phyloP scores from a whole-genome alignment of 805 yeast genomes.

The Yarrowia yakushimensis region DNA sequence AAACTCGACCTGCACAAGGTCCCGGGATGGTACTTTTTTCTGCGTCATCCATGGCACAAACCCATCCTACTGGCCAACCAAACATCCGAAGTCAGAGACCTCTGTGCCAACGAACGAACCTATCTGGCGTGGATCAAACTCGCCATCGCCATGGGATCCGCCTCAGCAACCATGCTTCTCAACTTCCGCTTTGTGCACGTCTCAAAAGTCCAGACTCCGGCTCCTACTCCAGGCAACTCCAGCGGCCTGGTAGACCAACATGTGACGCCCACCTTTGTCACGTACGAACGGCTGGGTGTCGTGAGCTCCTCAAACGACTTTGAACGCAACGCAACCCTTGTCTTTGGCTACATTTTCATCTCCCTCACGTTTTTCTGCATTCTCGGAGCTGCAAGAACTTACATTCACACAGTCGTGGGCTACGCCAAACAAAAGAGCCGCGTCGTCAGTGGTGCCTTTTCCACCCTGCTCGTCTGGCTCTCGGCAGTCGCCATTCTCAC shows the following conservation, averaged over 20 bases:
- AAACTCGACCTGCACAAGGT: neutral
- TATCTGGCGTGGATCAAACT: constrained; percentile 17
- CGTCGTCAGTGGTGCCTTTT: neutral
- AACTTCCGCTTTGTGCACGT: constrained; percentile 15
- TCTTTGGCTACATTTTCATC: constrained; percentile 13
- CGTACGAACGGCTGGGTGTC: neutral
- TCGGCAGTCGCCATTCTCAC: neutral
- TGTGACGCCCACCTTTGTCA: neutral
- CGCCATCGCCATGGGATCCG: neutral
- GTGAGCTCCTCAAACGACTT: neutral
- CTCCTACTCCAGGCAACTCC: neutral
- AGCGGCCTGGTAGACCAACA: neutral
- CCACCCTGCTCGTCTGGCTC: neutral
- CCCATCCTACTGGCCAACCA: constrained; percentile 23
- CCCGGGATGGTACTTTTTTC: neutral
- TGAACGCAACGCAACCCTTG: constrained; percentile 12
- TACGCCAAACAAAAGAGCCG: constrained; percentile 14
- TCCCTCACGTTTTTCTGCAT: neutral
- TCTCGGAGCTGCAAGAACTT: neutral
- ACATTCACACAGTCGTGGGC: constrained; percentile 7
- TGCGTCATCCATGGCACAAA: constrained; percentile 9
- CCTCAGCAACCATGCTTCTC: constrained; percentile 1
- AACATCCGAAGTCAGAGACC: constrained; percentile 21
- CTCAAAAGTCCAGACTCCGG: neutral
- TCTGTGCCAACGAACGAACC: constrained; percentile 21